Evolutionary conservation across 2,329 filamentous ascomycete genomes (phyloP).

Genomic region (Fusarium xyrophilum): DNA sequence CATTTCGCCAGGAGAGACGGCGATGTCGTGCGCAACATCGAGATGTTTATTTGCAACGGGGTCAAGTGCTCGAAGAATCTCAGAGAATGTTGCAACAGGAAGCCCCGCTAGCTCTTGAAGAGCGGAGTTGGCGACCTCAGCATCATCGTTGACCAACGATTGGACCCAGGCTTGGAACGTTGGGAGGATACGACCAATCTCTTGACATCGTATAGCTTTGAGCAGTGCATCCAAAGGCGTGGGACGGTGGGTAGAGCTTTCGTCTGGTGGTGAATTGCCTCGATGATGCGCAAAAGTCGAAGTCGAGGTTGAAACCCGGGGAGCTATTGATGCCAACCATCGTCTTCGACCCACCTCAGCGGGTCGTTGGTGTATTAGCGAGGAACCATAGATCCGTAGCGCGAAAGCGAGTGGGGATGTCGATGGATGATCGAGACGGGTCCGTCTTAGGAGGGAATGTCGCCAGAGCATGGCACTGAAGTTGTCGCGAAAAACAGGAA

Average conservation of each 20-base stretch:
- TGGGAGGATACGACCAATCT: constrained; percentile 34
- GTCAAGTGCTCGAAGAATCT: constrained; percentile 68
- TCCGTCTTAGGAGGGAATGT: constrained; percentile 37
- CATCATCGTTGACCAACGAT: constrained; percentile 27
- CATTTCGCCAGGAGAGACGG: constrained; percentile 50
- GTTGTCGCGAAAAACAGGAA: constrained; percentile 2
- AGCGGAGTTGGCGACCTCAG: constrained; percentile 34
- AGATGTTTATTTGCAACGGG: constrained; percentile 58
- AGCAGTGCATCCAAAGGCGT: constrained; percentile 41
- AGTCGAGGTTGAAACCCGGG: constrained; percentile 11
- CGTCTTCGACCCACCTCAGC: constrained; percentile 37
- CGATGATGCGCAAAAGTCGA: constrained; percentile 8
- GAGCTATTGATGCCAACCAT: constrained; percentile 38
- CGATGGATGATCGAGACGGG: constrained; percentile 34
- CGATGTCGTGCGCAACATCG: constrained; percentile 55
- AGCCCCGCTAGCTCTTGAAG: constrained; percentile 50
- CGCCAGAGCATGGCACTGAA: constrained; percentile 42
- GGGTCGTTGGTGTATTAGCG: constrained; percentile 30
- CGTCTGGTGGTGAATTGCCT: background rate
- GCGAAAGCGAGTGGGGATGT: constrained; percentile 31
- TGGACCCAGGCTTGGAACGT: constrained; percentile 42
- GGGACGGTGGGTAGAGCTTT: background rate
- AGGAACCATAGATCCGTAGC: constrained; percentile 38
- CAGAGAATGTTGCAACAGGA: constrained; percentile 64
- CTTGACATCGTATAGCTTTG: constrained; percentile 43